Base-by-base conservation (phyloP, 2,329 filamentous ascomycete genomes). In the Parascedosporium putredinis region DNA sequence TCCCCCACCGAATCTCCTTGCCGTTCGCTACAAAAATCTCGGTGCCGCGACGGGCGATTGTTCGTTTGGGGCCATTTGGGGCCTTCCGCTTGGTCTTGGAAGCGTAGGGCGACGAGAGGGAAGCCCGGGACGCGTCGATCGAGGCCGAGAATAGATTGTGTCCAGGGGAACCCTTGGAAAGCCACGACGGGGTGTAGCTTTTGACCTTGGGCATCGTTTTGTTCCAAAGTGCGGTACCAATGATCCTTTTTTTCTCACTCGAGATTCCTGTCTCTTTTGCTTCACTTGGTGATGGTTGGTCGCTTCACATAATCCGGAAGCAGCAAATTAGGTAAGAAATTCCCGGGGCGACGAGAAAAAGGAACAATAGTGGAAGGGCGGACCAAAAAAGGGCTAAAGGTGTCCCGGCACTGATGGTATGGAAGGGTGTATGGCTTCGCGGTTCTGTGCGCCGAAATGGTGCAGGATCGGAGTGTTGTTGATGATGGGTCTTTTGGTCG, bases 1-100 rank as follows among this genome's bases (percentile, higher is more conserved):
- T 95, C 88, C 86, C 84, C 89, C 93, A 98, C 64, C 90, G 78
- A 53, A 98, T 85, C 65, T 97, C 88, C 58, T 85, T 90, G 45
- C 90, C 90, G 36, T 86, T 83, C 18, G 89, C 90, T 10, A 88
- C 82, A 62, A 97, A 97, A 8, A 97, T 72, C 60, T 98, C 90
- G 1, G 86, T 88, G 14, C 86, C 89, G 52, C 91, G 76, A 46
- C 79, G 81, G 8, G 89, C 90, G 58, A 97, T 83, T 1, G 82
- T 89, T 55, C 79, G 67, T 51, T 74, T 71, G 8, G 80, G 77
- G 16, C 79, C 77, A 1, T 63, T 60, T 18, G 64, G 58, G 2
- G 63, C 49, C 56, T 69, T 69, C 62, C 68, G 73, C 49, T 54
- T 55, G 38, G 53, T 51, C 60, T 67, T 74, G 43, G 67, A 63